Conservation (phyloP, 2,329 filamentous ascomycete species). For the Apiospora malaysiana region DNA sequence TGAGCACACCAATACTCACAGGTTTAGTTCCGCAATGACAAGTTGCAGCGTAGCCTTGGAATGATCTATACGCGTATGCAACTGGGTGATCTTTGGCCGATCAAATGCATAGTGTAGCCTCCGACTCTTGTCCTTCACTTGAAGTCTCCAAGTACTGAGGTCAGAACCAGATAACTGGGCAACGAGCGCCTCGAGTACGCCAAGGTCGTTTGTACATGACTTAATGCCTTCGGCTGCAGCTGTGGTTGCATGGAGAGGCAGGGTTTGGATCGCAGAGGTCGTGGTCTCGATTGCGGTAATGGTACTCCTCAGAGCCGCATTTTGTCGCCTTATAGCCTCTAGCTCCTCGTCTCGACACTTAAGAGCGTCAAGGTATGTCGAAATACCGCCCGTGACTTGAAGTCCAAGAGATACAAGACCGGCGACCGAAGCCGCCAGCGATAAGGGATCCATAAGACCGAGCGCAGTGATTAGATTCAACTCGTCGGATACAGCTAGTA, state of each 20-base stretch:
- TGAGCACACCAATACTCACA: neutral
- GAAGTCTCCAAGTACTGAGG: neutral
- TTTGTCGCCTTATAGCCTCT: neutral
- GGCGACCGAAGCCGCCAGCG: slow-evolving; percentile 25
- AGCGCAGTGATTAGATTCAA: no score
- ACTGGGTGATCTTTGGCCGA: neutral
- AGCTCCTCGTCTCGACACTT: slow-evolving; percentile 25
- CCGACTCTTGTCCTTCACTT: neutral
- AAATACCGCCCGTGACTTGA: slow-evolving; percentile 26
- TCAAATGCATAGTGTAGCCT: neutral
- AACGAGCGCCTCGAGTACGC: neutral
- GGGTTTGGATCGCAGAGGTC: neutral
- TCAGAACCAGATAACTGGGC: neutral
- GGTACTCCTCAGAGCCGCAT: neutral
- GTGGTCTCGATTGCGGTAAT: neutral
- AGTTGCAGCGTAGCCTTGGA: neutral
- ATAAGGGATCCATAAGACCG: slow-evolving; percentile 24
- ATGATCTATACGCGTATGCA: neutral
- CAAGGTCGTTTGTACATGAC: neutral
- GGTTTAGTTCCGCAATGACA: neutral
- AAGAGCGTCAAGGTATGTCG: slow-evolving; percentile 25
- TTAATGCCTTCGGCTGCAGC: neutral
- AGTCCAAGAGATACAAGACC: slow-evolving; percentile 29
- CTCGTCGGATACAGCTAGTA: no score
- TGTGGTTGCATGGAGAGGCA: neutral